Conservation (phyloP, 371 early-diverging fungal genomes). For the Apophysomyces sp. region DNA sequence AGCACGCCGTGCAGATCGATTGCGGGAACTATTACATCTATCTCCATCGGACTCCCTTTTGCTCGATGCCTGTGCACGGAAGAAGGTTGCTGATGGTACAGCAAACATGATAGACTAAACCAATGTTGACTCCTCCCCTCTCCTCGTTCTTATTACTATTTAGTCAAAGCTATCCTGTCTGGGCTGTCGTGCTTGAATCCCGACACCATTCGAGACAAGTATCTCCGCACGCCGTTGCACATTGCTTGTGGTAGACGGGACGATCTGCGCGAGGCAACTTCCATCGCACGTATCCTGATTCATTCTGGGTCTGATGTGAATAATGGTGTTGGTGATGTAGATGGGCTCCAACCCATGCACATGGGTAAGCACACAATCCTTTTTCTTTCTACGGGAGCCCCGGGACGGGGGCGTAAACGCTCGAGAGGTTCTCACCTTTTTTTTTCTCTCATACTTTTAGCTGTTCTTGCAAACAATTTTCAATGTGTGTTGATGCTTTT, state of each 20-base stretch:
- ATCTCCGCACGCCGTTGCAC: conserved; percentile 48
- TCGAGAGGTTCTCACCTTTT: not conserved
- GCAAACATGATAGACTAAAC: not conserved
- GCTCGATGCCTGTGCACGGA: conserved; percentile 39
- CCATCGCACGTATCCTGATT: conserved; percentile 36
- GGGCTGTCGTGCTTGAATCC: conserved; percentile 32
- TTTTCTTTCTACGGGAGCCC: too few relatives aligned
- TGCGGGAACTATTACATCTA: conserved; percentile 33
- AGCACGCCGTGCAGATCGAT: conserved; percentile 18
- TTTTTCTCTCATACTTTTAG: too few relatives aligned
- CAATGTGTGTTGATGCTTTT: conserved; percentile 46
- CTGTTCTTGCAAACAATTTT: conserved; percentile 46
- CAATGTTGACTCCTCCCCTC: not conserved
- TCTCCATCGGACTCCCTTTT: conserved; percentile 27
- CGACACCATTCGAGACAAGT: conserved; percentile 42
- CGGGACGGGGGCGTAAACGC: too few relatives aligned
- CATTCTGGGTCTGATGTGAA: conserved; percentile 43
- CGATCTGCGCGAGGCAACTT: conserved; percentile 31
- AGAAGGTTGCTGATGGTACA: conserved; percentile 33
- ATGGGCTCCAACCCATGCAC: conserved; percentile 48
- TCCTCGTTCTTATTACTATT: not conserved
- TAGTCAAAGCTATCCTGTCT: conserved; percentile 32
- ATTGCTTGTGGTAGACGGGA: conserved; percentile 45
- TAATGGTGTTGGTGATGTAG: conserved; percentile 49
- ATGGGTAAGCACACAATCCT: conserved; percentile 44